Evolutionary conservation across 257 asterid genomes (phyloP).

Genomic region (Cynanchum wilfordii): DNA sequence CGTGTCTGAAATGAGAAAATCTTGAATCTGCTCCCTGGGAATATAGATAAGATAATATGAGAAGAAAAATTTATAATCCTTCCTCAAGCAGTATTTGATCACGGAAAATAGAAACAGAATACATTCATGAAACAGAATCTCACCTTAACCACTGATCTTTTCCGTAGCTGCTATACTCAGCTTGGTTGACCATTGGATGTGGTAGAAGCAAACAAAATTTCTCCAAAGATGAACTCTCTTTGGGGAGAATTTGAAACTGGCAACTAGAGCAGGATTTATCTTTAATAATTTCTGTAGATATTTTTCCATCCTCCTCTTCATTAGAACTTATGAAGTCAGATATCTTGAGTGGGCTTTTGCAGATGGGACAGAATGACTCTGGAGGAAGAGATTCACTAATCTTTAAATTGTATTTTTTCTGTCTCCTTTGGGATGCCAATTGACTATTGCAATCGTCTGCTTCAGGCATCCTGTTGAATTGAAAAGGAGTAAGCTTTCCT

Average conservation of each 20-base stretch:
- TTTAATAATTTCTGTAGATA: constrained; percentile 18
- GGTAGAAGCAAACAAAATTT: constrained; percentile 64
- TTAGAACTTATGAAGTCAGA: constrained; percentile 22
- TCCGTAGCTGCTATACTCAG: constrained; percentile 19
- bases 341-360: constrained; percentile 73
- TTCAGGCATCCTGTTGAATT: constrained; percentile 68
- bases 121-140: neutral
- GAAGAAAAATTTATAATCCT: neutral
- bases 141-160: constrained; percentile 46
- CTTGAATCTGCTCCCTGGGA: constrained; percentile 70
- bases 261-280: constrained; percentile 64
- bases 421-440: constrained; percentile 71
- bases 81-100: neutral
- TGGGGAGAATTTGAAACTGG: constrained; percentile 83
- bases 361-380: constrained; percentile 62
- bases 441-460: constrained; percentile 34
- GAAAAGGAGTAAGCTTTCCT: constrained; percentile 89
- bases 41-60: neutral
- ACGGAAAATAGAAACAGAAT: neutral
- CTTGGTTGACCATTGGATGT: constrained; percentile 31
- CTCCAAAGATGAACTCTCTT: constrained; percentile 49
- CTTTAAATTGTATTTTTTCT: constrained; percentile 75
- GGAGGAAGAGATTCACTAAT: constrained; percentile 56
- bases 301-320: constrained; percentile 28
- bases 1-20: constrained; percentile 57